A percentile compares a stretch with the other conserved stretches of the same genome.
Evolutionary conservation across 345 rosid genomes (phyloP).

Genomic region (Brassica rapa): DNA sequence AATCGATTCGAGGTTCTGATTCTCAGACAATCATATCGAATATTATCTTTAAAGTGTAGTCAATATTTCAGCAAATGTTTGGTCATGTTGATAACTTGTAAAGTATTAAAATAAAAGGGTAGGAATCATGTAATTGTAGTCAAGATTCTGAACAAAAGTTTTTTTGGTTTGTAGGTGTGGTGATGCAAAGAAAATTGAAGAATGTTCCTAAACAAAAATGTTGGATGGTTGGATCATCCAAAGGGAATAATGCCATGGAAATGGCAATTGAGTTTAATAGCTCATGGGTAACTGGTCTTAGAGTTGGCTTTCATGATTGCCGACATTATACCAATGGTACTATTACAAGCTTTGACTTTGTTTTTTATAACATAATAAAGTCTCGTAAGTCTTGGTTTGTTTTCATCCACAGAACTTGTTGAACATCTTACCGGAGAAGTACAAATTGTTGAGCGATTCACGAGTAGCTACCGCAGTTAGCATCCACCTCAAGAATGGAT

Average conservation of each 20-base stretch:
- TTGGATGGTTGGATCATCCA: neutral
- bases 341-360: neutral
- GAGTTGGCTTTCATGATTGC: slow-evolving; percentile 73
- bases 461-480: slow-evolving; percentile 17
- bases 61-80: neutral
- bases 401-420: slow-evolving; percentile 56
- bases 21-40: slow-evolving; percentile 31
- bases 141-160: neutral
- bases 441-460: slow-evolving; percentile 50
- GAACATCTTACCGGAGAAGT: slow-evolving; percentile 71
- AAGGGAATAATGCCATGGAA: neutral
- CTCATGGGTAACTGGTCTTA: slow-evolving; percentile 64
- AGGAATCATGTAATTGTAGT: neutral
- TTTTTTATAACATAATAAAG: neutral
- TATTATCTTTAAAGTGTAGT: neutral
- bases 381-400: neutral
- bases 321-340: slow-evolving; percentile 73
- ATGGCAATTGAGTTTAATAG: slow-evolving; percentile 51
- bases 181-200: slow-evolving; percentile 51
- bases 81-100: too few species aligned
- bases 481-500: neutral
- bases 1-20: slow-evolving; percentile 37
- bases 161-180: slow-evolving; percentile 45
- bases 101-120: too few species aligned
- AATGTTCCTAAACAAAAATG: slow-evolving; percentile 56